phyloP scores from a whole-genome alignment of 805 yeast species.

The Wickerhamomyces queroliae region DNA sequence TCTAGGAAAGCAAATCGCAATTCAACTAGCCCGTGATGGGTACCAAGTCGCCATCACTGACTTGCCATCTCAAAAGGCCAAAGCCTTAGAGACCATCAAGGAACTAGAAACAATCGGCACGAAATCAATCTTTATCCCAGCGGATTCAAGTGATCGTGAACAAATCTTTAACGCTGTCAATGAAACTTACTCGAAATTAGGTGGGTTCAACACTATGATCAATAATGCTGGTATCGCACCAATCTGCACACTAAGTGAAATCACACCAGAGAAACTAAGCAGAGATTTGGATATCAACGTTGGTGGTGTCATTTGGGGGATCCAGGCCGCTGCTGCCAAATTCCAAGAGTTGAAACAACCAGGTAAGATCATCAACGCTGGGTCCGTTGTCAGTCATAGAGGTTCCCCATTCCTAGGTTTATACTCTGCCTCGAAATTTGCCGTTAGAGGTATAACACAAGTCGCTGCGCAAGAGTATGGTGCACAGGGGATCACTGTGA shows the following conservation, averaged over 20 bases:
- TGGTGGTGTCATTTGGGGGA: slow-evolving; percentile 28
- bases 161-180: slow-evolving; percentile 24
- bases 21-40: slow-evolving; percentile 72
- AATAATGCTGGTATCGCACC: slow-evolving; percentile 32
- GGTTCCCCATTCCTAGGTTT: slow-evolving; percentile 26
- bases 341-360: slow-evolving; percentile 21
- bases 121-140: slow-evolving; percentile 19
- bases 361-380: slow-evolving; percentile 34
- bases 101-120: slow-evolving; percentile 16
- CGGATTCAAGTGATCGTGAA: slow-evolving; percentile 21
- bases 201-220: slow-evolving; percentile 29
- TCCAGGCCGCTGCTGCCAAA: slow-evolving; percentile 27
- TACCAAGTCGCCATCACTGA: slow-evolving; percentile 34
- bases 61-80: slow-evolving; percentile 16
- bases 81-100: slow-evolving; percentile 18
- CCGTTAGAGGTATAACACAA: slow-evolving; percentile 31
- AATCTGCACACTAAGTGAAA: slow-evolving; percentile 21
- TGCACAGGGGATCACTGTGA: slow-evolving; percentile 29
- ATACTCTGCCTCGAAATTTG: slow-evolving; percentile 32
- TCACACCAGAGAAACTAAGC: slow-evolving; percentile 22
- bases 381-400: slow-evolving; percentile 29
- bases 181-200: slow-evolving; percentile 22
- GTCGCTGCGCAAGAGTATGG: slow-evolving; percentile 34
- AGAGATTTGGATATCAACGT: slow-evolving; percentile 23
- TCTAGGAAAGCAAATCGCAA: slow-evolving; percentile 77